These are phyloP conservation scores for Erodium maritimum DNA, from an alignment of 345 rosid genomes.

Conservation along the genomic window DNA sequence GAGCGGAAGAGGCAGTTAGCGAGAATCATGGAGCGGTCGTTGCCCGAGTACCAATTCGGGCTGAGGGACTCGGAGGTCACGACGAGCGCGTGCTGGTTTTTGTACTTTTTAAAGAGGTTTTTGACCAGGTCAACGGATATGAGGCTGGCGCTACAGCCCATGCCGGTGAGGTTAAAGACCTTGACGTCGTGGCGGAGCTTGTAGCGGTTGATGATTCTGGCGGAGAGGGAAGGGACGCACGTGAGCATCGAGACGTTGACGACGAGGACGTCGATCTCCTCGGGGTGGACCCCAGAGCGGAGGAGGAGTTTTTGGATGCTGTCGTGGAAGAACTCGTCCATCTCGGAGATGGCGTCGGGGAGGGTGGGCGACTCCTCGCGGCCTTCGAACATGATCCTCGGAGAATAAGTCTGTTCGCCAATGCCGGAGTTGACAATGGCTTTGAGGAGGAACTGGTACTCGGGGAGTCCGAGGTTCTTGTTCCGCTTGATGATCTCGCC, in stretches of 20 bases:
- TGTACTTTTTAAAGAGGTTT: slow-evolving; percentile 40
- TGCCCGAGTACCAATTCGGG: slow-evolving; percentile 81
- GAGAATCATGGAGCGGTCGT: slow-evolving; percentile 73
- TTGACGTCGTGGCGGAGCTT: slow-evolving; percentile 56
- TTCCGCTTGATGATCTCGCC: slow-evolving; percentile 29
- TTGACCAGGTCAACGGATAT: slow-evolving; percentile 59
- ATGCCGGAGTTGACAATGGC: slow-evolving; percentile 38
- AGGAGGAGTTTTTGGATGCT: slow-evolving; percentile 45
- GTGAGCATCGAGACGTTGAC: slow-evolving; percentile 79
- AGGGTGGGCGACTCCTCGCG: slow-evolving; percentile 44
- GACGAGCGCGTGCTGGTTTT: slow-evolving; percentile 46
- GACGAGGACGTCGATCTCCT: slow-evolving; percentile 60
- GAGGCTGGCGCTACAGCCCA: slow-evolving; percentile 94
- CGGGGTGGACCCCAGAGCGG: slow-evolving; percentile 50
- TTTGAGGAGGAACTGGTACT: slow-evolving; percentile 37
- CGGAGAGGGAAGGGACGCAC: slow-evolving; percentile 42
- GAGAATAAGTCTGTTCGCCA: slow-evolving; percentile 36
- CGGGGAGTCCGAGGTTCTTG: slow-evolving; percentile 29
- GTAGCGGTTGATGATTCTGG: slow-evolving; percentile 18
- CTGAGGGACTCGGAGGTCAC: slow-evolving; percentile 72
- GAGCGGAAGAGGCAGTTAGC: slow-evolving; percentile 72
- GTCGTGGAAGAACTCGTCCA: slow-evolving; percentile 73
- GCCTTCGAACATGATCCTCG: slow-evolving; percentile 26
- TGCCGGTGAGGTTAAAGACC: slow-evolving; percentile 57
- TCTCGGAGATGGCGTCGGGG: slow-evolving; percentile 53